phyloP scores from a whole-genome alignment of 225 moss, liverwort and hornwort species.

The Climacium dendroides region DNA sequence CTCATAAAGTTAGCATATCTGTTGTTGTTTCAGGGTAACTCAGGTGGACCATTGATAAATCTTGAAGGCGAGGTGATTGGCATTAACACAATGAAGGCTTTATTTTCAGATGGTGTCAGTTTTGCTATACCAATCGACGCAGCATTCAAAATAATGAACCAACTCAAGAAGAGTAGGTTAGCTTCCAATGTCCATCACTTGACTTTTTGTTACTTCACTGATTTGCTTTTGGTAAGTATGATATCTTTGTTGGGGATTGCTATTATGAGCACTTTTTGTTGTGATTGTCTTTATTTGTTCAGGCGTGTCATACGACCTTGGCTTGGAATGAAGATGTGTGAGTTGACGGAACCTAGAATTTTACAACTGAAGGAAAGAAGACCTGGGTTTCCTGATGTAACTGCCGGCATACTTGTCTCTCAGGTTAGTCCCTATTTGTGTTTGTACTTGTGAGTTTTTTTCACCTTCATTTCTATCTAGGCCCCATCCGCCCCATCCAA shows the following conservation, averaged over 20 bases:
- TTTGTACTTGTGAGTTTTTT: not conserved
- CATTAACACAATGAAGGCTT: conserved; percentile 88
- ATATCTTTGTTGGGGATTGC: not conserved
- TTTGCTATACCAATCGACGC: conserved; percentile 92
- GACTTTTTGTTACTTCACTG: not conserved
- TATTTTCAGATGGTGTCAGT: conserved; percentile 83
- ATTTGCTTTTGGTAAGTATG: not conserved
- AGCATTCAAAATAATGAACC: conserved; percentile 63
- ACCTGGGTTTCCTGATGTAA: conserved; percentile 62
- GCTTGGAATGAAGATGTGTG: conserved; percentile 98
- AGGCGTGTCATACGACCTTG: conserved; percentile 88
- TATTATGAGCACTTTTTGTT: not conserved
- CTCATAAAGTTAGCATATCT: not conserved
- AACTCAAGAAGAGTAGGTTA: conserved; percentile 44
- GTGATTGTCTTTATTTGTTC: not conserved
- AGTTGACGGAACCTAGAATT: conserved; percentile 69
- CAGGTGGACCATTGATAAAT: conserved; percentile 82
- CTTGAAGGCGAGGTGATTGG: conserved; percentile 94
- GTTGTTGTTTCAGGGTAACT: conserved; percentile 55
- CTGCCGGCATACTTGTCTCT: conserved; percentile 67
- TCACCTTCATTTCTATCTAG: not conserved
- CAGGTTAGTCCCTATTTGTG: conserved; percentile 25
- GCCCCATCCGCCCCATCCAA: not conserved
- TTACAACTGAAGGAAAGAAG: conserved; percentile 66
- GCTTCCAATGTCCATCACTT: not conserved